phyloP scores from a whole-genome alignment of 2,329 filamentous ascomycete genomes.

The Fusarium nematophilum region DNA sequence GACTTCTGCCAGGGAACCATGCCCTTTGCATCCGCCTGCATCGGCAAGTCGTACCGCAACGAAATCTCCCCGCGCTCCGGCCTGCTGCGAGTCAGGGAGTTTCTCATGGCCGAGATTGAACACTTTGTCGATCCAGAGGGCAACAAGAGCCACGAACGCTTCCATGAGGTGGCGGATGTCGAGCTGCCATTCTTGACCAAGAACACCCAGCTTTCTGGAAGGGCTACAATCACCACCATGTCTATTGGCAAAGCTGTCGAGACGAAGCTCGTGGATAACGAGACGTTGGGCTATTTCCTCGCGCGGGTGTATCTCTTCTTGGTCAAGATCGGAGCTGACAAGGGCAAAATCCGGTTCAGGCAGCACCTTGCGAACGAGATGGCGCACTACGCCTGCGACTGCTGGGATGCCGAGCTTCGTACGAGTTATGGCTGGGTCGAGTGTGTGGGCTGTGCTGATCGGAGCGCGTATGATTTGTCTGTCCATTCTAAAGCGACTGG shows the following conservation, averaged over 20 bases:
- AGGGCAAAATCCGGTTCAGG: constrained; percentile 89
- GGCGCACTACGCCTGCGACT: constrained; percentile 94
- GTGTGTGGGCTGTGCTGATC: constrained; percentile 94
- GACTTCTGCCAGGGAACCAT: too few species aligned
- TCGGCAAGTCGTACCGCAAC: too few species aligned
- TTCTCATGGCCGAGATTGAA: constrained; percentile 98
- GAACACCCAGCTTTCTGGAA: constrained; percentile 85
- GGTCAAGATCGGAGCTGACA: constrained; percentile 85
- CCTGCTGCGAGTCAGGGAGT: constrained; percentile 92
- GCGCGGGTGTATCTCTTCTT: constrained; percentile 93
- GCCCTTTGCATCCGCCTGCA: too few species aligned
- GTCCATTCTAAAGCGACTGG: constrained; percentile 95
- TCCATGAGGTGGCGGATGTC: constrained; percentile 83
- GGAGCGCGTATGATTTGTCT: constrained; percentile 93
- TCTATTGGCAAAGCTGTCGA: constrained; percentile 87
- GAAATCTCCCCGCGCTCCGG: constrained; percentile 94
- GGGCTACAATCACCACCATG: constrained; percentile 78
- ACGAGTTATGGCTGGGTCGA: constrained; percentile 97
- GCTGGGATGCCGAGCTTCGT: constrained; percentile 94
- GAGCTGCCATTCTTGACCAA: constrained; percentile 87
- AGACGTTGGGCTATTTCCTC: constrained; percentile 97
- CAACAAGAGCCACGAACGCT: constrained; percentile 93
- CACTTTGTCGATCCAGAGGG: constrained; percentile 94
- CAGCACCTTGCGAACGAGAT: constrained; percentile 87
- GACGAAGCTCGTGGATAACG: constrained; percentile 88